Evolutionary conservation across 257 asterid genomes (phyloP), one percentile per base, ranked within the genome.

Genomic region (Solanum tarapatanum): DNA sequence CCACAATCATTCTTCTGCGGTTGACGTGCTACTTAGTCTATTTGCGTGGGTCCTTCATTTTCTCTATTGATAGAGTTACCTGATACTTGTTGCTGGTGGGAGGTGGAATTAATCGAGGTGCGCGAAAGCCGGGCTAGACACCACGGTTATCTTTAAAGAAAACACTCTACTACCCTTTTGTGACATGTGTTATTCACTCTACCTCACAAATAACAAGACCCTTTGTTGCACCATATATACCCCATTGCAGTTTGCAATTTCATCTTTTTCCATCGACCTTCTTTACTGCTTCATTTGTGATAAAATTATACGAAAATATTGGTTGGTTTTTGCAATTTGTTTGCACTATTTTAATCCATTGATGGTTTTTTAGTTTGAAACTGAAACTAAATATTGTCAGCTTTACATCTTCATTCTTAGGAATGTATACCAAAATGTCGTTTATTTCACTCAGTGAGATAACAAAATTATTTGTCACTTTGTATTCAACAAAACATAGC

Each of bases 91-190:
- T 55, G 64, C 2, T 55, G 24, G 24, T 7, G 68, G 68, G 24
- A 58, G 68, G 68, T 58, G 26, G 24, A 58, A 21, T 58, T 58
- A 8, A 2, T 58, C 1, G 26, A 58, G 68, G 68, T 58, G 68
- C 2, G 12, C 2, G 1, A 55, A 55, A 55, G 24, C n/a, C 1
- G 11, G 0, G 1, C 64, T 2, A 0, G 4, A 19, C 64, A 2
- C 24, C 24, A 55, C 1, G 0, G 4, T 55, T 55, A 55, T 55
- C 64, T 55, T 11, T 0, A 51, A 51, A 14, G 7, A 6, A 51
- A 55, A 55, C n/a, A n/a, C 64, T 55, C 64, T 55, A 19, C 64
- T 55, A 55, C 24, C 64, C 64, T 55, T 1, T 55, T 55, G 64
- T 55, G 60, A 23, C 55, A 11, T 76, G 23, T n/a, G 84, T 43